Conservation (phyloP, 345 rosid species). For the Eutrema heterophyllum region DNA sequence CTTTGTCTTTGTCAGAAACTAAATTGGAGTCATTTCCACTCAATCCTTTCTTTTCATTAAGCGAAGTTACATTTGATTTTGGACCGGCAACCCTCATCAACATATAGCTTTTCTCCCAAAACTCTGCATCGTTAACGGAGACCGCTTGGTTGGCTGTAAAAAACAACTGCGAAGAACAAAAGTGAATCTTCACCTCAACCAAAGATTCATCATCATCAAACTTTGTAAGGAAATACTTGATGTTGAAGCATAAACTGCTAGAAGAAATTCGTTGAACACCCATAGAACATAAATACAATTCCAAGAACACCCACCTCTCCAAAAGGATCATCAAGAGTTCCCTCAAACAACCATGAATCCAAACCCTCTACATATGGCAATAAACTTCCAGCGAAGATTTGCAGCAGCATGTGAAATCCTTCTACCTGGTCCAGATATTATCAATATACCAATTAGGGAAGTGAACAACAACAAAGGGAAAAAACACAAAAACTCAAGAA, state of each 20-base stretch:
- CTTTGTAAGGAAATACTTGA: not conserved
- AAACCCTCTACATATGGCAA: constrained; percentile 71
- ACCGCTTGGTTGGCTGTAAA: constrained; percentile 63
- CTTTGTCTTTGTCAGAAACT: constrained; percentile 51
- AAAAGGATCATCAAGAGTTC: constrained; percentile 84
- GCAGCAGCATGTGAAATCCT: constrained; percentile 67
- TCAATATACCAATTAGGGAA: constrained; percentile 2
- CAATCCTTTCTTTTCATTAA: constrained; percentile 42
- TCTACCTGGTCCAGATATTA: constrained; percentile 63
- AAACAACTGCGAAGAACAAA: constrained; percentile 53
- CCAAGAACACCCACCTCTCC: constrained; percentile 62
- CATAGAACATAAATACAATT: constrained; percentile 9
- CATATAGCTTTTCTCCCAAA: constrained; percentile 92
- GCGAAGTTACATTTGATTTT: constrained; percentile 38
- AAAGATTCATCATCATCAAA: not conserved
- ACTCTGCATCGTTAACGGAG: constrained; percentile 70
- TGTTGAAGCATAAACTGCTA: not conserved
- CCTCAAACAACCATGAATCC: constrained; percentile 92
- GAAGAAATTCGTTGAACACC: not conserved
- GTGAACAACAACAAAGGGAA: constrained; percentile 1
- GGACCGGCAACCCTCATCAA: constrained; percentile 38
- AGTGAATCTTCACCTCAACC: not conserved
- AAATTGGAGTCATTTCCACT: constrained; percentile 41
- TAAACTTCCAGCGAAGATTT: constrained; percentile 71
- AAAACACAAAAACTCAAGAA: not conserved